Evolutionary conservation across 192 early-diverging fungal genomes (phyloP).

Genomic region (Powellomyces hirtus): DNA sequence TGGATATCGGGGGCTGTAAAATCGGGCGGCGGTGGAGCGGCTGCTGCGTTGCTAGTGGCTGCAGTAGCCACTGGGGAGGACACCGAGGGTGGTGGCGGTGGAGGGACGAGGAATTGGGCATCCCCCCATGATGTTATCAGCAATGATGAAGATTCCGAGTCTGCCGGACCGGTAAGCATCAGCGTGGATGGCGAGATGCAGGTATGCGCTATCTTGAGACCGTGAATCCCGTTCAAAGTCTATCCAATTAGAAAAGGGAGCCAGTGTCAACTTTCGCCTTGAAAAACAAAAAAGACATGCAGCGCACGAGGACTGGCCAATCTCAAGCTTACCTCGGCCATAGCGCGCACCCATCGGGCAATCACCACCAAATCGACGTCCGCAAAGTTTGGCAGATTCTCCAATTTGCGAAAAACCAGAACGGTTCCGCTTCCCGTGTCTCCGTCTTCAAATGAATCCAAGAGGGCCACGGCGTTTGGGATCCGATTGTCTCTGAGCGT

Average conservation of each 20-base stretch:
- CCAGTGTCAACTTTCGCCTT: too few species aligned
- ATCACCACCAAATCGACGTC: constrained; percentile 10
- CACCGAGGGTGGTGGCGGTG: not conserved
- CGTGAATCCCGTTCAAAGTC: constrained; percentile 61
- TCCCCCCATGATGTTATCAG: constrained; percentile 73
- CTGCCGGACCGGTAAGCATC: not conserved
- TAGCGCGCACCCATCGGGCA: not conserved
- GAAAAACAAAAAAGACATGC: constrained; percentile 22
- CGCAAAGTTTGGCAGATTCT: not conserved
- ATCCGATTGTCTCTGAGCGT: not conserved
- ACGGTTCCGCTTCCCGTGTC: not conserved
- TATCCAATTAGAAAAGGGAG: too few species aligned
- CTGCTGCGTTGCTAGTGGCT: constrained; percentile 52
- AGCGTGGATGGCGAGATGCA: constrained; percentile 57
- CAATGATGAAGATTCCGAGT: constrained; percentile 28
- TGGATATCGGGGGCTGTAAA: constrained; percentile 64
- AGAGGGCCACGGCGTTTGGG: not conserved
- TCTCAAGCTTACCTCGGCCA: constrained; percentile 7
- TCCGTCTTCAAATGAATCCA: constrained; percentile 8
- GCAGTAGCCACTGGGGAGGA: not conserved
- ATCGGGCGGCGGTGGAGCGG: constrained; percentile 42
- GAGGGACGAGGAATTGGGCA: constrained; percentile 40
- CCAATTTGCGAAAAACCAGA: constrained; percentile 24
- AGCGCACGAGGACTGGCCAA: not conserved
- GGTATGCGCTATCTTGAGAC: constrained; percentile 62